These are phyloP conservation scores for Ascoidea rubescens DNA, from an alignment of 805 yeast species.

Conservation along the genomic window DNA sequence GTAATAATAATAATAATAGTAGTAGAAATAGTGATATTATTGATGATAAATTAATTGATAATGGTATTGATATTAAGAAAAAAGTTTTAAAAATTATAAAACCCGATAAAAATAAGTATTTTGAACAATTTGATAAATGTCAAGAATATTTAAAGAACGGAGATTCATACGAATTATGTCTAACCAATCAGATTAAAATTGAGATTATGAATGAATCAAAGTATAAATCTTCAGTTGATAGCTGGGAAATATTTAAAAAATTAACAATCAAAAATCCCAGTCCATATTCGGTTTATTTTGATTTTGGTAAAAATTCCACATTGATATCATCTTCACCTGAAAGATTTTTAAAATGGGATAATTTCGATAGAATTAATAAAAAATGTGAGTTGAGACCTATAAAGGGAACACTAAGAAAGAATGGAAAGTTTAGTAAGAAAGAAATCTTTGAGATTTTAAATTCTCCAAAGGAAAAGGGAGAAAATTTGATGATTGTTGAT, in stretches of 20 bases:
- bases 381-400: constrained; percentile 81
- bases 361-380: constrained; percentile 1
- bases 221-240: constrained; percentile 18
- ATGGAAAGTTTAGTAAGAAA: constrained; percentile 34
- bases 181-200: constrained; percentile 63
- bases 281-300: constrained; percentile 76
- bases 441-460: constrained; percentile 52
- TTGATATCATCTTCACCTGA: constrained; percentile 90
- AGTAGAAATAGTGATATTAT: constrained; percentile 14
- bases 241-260: constrained; percentile 76
- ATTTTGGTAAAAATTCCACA: constrained; percentile 42
- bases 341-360: constrained; percentile 71
- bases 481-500: constrained; percentile 94
- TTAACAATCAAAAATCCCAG: constrained; percentile 72
- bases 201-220: constrained; percentile 25
- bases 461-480: constrained; percentile 90
- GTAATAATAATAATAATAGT: background rate
- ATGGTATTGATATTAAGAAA: background rate
- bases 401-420: constrained; percentile 83
- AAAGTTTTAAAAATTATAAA: constrained; percentile 16
- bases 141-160: constrained; percentile 39
- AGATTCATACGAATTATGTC: constrained; percentile 69
- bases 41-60: constrained; percentile 11
- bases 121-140: constrained; percentile 41
- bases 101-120: constrained; percentile 45